Evolutionary conservation across 2,329 filamentous ascomycete species (phyloP).

Genomic region (Pseudonectria buxi): DNA sequence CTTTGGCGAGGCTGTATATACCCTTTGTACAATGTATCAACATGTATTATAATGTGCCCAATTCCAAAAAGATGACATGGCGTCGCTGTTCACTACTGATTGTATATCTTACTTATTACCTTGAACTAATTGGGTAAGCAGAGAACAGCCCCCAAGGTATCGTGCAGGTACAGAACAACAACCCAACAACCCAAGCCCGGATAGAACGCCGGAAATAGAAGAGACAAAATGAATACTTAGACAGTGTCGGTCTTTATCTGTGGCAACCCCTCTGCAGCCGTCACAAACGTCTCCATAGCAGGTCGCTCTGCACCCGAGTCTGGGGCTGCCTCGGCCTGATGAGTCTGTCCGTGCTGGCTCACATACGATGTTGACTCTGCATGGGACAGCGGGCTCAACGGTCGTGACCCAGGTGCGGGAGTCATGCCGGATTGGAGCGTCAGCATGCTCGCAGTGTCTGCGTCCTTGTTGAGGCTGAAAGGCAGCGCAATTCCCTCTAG

Average conservation of each 20-base stretch:
- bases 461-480: conserved; percentile 60
- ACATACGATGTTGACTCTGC: neutral
- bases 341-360: conserved; percentile 4
- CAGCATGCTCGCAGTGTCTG: conserved; percentile 63
- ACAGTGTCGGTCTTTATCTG: conserved; percentile 16
- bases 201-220: no score
- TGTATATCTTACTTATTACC: no score
- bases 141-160: no score
- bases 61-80: neutral
- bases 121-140: no score
- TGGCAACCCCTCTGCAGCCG: conserved; percentile 41
- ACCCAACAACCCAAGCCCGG: no score
- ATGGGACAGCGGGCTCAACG: conserved; percentile 23
- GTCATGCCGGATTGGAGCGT: conserved; percentile 47
- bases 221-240: no score
- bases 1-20: conserved; percentile 24
- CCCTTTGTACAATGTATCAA: conserved; percentile 23
- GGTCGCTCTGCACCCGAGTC: conserved; percentile 25
- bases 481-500: conserved; percentile 65
- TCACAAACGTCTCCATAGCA: conserved; percentile 48
- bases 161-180: no score
- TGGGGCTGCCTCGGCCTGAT: conserved; percentile 3
- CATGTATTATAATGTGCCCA: conserved; percentile 23
- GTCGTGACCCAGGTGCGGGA: conserved; percentile 24
- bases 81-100: neutral